Evolutionary conservation across 768 basidiomycete species (phyloP), one percentile per base, ranked within the genome.

Genomic region (Lentinula boryana): DNA sequence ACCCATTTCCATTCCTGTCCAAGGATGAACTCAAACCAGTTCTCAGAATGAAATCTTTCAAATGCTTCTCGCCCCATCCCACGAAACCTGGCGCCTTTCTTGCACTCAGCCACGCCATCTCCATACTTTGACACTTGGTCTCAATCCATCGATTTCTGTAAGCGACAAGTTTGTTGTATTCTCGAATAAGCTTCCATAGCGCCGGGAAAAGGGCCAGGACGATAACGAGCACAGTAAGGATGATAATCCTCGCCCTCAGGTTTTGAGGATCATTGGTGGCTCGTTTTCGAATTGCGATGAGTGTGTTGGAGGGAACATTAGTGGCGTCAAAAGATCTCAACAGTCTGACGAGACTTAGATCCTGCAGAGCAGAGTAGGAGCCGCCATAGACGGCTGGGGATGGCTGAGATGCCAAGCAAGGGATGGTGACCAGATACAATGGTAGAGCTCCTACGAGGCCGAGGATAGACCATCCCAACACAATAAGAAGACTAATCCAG

Each of bases 271-370:
- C 73, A 36, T 74, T 64, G 15, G 74, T 60, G 44, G 76, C 78
- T 41, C 81, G 77, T 33, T 58, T 63, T 63, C 67, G 64, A 55
- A 74, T 58, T 46, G 66, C 54, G 63, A 71, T 49, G 57, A 73
- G 51, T 62, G 72, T 68, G 6, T 74, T 62, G 2, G 72, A 67
- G 18, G 78, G 69, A 18, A 78, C 63, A 43, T 69, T 68, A 6
- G 75, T 72, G 49, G 70, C 70, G 64, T 88, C 83, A 38, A 91
- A 70, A 13, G 87, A 68, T 21, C 83, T 80, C 55, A 94, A 72
- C n/a, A 93, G 79, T 2, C 90, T 83, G 36, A 91, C 70, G n/a
- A 94, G 70, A 63, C 85, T 88, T 60, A 94, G 80, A 69, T 94
- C 91, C 59, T 88, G 83, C 13, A 93, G 75, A 0, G 82, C 83